These are phyloP conservation scores for Apophysomyces elegans DNA, from an alignment of 371 early-diverging fungal genomes.

Conservation along the genomic window DNA sequence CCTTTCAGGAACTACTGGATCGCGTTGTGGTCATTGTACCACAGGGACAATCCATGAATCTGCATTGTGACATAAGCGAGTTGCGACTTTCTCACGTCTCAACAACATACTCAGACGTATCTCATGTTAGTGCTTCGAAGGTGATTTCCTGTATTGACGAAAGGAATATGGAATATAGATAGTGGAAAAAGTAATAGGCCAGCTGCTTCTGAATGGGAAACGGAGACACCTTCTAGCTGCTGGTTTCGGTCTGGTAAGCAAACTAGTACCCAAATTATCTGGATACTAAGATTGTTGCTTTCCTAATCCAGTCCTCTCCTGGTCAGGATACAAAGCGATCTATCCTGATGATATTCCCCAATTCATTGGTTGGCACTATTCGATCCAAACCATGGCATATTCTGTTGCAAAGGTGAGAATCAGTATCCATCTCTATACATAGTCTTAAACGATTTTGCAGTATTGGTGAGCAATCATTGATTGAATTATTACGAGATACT, in stretches of 20 bases:
- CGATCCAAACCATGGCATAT: neutral
- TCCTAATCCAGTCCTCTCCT: neutral
- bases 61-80: neutral
- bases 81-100: neutral
- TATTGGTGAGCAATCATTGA: neutral
- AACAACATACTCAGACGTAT: neutral
- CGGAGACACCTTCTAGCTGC: neutral
- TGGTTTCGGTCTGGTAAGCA: neutral
- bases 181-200: neutral
- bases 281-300: neutral
- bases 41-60: neutral
- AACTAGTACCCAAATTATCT: neutral
- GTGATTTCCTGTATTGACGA: neutral
- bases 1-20: neutral
- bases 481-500: slow-evolving; percentile 1
- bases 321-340: neutral
- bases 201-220: neutral
- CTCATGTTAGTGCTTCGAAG: neutral
- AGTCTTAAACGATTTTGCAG: neutral
- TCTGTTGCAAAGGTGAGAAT: slow-evolving; percentile 2
- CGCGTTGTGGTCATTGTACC: neutral
- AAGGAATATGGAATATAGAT: neutral
- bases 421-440: neutral
- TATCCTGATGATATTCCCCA: neutral
- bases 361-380: neutral